Evolutionary conservation across 2,329 filamentous ascomycete species (phyloP).

Genomic region (Cladophialophora yegresii): DNA sequence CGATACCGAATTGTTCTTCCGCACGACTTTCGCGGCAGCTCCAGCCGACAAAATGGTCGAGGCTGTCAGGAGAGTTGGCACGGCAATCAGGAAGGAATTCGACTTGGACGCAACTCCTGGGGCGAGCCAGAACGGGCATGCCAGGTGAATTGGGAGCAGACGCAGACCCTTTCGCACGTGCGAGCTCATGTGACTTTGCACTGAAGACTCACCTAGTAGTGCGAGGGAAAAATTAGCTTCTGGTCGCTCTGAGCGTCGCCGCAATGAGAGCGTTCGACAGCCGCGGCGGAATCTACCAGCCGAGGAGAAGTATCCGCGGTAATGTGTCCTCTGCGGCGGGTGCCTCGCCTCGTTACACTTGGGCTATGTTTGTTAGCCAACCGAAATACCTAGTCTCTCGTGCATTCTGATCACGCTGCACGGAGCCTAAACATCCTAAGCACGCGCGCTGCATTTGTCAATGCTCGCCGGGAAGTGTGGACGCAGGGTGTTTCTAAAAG

Average conservation of each 20-base stretch:
- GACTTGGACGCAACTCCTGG: slow-evolving; percentile 10
- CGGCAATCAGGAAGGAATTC: slow-evolving; percentile 61
- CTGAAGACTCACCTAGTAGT: not conserved
- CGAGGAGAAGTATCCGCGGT: not conserved
- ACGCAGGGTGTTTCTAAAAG: too few relatives aligned
- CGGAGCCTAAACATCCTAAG: too few relatives aligned
- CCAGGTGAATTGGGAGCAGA: slow-evolving; percentile 9
- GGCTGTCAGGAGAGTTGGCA: slow-evolving; percentile 74
- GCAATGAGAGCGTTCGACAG: not conserved
- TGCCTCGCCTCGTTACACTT: not conserved
- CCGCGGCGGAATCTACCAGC: not conserved
- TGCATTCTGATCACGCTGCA: too few relatives aligned
- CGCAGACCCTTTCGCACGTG: not conserved
- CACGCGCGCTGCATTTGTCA: too few relatives aligned
- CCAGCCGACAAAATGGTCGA: slow-evolving; percentile 68
- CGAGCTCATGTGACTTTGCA: not conserved
- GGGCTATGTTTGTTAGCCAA: not conserved
- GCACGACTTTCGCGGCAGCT: slow-evolving; percentile 85
- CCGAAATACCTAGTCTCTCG: not conserved
- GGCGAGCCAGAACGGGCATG: slow-evolving; percentile 22
- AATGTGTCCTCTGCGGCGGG: not conserved
- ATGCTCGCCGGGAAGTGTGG: too few relatives aligned
- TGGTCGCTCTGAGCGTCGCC: not conserved
- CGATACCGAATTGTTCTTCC: slow-evolving; percentile 72
- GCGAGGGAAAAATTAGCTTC: not conserved